Evolutionary conservation across 2,329 filamentous ascomycete genomes (phyloP), one percentile per base, ranked within the genome.

Genomic region (Hypoxylon sp.): DNA sequence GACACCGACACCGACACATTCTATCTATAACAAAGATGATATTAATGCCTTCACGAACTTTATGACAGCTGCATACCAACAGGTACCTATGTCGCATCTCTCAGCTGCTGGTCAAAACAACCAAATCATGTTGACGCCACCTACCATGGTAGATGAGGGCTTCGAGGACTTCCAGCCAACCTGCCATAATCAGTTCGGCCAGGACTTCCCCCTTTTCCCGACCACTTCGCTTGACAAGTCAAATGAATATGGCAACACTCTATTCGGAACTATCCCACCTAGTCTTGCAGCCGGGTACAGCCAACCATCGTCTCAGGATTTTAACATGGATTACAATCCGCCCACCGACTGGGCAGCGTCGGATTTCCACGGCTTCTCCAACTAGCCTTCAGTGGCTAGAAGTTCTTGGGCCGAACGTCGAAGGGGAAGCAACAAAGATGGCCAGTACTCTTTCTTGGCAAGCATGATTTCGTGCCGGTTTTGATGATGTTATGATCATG

Each of bases 101-200:
- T 94, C 91, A 3, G 91, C 91, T 8, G 84, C 85, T 59, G 91
- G 90, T 4, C 91, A 93, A 74, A 85, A 87, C 37, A 90, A 91
- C 66, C 82, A 89, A 1, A 92, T 92, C 81, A 85, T 93, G 33
- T 91, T 86, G 79, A 91, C 91, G 9, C 89, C 91, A 52, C 85
- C 85, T 46, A 90, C 90, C 0, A 79, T 89, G 66, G 82, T 89
- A 26, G 91, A 94, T 67, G 91, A 93, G 74, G 86, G 85, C 42
- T 92, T 89, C 72, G 86, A 88, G 44, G 89, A 90, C 31, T 82
- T 81, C 37, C 76, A 72, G n/a, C 64, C 80, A 3, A 74, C 76
- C 29, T 80, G 81, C 33, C 80, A 80, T 52, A 81, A 77, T n/a
- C 81, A 78, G 9, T 80, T 83, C 24, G 81, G 81, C n/a, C 81